These are phyloP conservation scores for Beauveria varroae DNA, from an alignment of 2,329 filamentous ascomycete species.

Conservation along the genomic window DNA sequence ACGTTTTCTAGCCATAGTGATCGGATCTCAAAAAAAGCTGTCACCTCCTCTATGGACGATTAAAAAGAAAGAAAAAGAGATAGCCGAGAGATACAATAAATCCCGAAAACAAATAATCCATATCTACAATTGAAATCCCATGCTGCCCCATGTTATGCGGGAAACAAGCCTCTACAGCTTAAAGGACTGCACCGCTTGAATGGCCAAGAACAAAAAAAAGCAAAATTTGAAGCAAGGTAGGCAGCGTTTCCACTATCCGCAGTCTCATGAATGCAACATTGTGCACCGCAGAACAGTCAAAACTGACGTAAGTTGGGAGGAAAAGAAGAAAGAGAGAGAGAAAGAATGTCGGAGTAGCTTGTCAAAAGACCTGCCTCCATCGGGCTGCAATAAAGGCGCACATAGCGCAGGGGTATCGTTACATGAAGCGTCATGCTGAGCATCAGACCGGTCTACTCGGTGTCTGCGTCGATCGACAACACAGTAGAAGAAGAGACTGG, in stretches of 20 bases:
- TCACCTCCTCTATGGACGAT: neutral
- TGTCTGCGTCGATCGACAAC: neutral
- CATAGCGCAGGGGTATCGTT: constrained; percentile 19
- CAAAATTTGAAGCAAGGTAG: neutral
- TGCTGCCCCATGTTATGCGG: constrained; percentile 4
- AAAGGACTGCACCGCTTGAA: neutral
- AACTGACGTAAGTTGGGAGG: no score
- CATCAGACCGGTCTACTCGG: neutral
- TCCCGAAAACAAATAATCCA: neutral
- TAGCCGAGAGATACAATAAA: neutral
- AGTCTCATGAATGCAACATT: neutral
- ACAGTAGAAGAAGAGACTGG: neutral
- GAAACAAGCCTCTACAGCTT: neutral
- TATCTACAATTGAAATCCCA: neutral
- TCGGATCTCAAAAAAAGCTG: neutral
- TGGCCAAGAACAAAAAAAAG: neutral
- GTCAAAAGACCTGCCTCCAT: neutral
- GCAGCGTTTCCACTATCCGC: neutral
- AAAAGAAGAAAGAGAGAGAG: neutral
- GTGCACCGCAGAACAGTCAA: no score
- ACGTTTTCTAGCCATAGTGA: neutral
- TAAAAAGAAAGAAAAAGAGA: neutral
- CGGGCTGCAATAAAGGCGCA: neutral
- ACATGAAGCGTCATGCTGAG: constrained; percentile 11
- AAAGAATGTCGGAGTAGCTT: neutral